Conservation (phyloP, 371 early-diverging fungal genomes). For the Mortierella sp. region DNA sequence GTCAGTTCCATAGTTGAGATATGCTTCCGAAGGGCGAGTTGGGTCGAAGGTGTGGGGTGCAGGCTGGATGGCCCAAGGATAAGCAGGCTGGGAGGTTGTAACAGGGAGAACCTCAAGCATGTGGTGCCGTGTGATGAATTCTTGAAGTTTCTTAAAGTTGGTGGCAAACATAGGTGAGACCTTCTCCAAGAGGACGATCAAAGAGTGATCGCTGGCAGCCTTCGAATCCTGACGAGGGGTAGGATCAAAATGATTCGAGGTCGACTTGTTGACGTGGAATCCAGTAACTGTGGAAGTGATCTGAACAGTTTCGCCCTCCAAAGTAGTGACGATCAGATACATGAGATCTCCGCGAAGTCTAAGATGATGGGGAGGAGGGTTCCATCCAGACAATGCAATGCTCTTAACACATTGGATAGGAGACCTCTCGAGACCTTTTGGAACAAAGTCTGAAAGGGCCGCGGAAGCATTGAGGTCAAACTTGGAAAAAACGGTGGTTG, state of each 20-base stretch:
- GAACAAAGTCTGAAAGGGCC: conserved; percentile 70
- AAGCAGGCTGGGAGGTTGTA: conserved; percentile 73
- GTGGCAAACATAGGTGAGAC: conserved; percentile 79
- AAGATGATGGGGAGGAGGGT: conserved; percentile 87
- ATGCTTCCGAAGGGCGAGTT: conserved; percentile 76
- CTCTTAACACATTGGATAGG: conserved; percentile 81
- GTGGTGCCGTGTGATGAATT: conserved; percentile 76
- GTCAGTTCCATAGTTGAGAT: conserved; percentile 75
- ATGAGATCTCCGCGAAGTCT: conserved; percentile 87
- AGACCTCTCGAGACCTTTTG: conserved; percentile 63
- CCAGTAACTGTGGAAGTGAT: conserved; percentile 90
- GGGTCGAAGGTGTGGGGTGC: conserved; percentile 71
- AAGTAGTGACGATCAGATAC: conserved; percentile 84
- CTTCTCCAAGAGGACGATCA: conserved; percentile 76
- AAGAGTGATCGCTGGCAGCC: conserved; percentile 71
- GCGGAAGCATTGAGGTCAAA: conserved; percentile 65
- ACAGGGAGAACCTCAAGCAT: conserved; percentile 85
- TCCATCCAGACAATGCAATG: conserved; percentile 90
- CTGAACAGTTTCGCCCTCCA: conserved; percentile 85
- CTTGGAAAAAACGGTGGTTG: conserved; percentile 70
- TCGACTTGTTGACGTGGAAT: conserved; percentile 89
- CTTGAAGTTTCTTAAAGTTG: conserved; percentile 77
- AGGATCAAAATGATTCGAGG: conserved; percentile 81
- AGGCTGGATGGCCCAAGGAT: conserved; percentile 86
- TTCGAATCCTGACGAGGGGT: conserved; percentile 62